Base-by-base conservation (phyloP, 2,329 filamentous ascomycete genomes). In the Beauveria asiatica region DNA sequence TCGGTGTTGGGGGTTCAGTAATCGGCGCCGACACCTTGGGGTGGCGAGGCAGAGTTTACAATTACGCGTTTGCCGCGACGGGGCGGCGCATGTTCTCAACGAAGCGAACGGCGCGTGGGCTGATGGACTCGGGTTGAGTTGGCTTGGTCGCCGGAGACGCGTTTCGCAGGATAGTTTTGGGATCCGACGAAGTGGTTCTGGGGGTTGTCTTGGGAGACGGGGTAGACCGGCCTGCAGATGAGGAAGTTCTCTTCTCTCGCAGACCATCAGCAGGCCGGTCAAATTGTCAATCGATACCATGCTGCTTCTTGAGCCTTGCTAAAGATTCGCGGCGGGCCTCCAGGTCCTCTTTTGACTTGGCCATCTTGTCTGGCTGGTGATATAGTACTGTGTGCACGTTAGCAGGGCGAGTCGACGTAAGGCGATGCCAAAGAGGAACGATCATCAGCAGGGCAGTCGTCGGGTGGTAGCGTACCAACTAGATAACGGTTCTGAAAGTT, bases 401-500 rank as follows among this genome's bases (percentile, higher is more conserved):
- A 62, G 64, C 61, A 11, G n/a, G 13, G 37, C 13, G 23, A 41
- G 23, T 48, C 6, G 4, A 8, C 16, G n/a, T n/a, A 2, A 5
- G 42, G 6, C 17, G 6, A 10, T 33, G 11, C 1, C 2, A 45
- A 57, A 60, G 52, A 17, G 17, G 44, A 25, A 42, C 50, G 13
- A 42, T 48, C 25, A 60, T 33, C 16, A 16, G 23, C 39, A 25
- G 17, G 19, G 23, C 3, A 21, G 21, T 42, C 17, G 33, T 25
- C 19, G 19, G 49, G 48, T 7, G 13, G 21, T 19, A 30, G 85
- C 90, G 64, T 84, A 95, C 91, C 92, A 72, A 99, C 94, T 69
- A 99, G 90, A 78, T 99, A 99, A 74, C 94, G 89, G 79, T 93
- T 96, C 81, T 99, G 94, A 77, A 99, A 99, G 81, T 99, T 99